A percentile compares a stretch with the other conserved stretches of the same genome.
Conservation (phyloP, 2,329 filamentous ascomycete species). For the Cladosporium sp. region DNA sequence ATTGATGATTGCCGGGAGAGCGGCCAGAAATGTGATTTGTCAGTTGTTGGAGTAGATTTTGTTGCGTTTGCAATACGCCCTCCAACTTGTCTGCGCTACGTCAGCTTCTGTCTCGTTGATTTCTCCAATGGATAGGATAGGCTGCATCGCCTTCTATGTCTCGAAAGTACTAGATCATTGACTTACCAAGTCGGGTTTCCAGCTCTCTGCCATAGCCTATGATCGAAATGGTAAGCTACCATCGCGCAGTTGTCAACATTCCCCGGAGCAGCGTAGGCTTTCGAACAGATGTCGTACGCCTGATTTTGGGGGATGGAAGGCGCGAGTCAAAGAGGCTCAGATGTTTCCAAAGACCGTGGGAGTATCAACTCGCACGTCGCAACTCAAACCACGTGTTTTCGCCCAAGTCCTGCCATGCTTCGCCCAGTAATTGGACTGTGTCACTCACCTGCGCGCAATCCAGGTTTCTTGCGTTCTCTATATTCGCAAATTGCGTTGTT, state of each 20-base stretch:
- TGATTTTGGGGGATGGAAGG: not conserved
- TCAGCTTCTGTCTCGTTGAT: constrained; percentile 8
- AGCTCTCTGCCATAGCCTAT: constrained; percentile 60
- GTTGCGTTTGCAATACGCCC: constrained; percentile 47
- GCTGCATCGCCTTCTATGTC: not conserved
- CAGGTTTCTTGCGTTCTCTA: constrained; percentile 70
- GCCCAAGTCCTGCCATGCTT: not conserved
- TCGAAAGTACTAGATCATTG: not conserved
- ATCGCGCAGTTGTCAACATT: not conserved
- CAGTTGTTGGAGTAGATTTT: constrained; percentile 50
- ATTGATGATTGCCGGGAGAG: constrained; percentile 12
- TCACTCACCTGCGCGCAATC: constrained; percentile 45
- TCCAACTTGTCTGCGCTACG: constrained; percentile 48
- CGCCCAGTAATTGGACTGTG: not conserved
- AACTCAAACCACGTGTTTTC: not conserved
- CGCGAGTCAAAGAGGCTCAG: not conserved
- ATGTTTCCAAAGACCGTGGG: not conserved
- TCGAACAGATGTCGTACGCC: not conserved
- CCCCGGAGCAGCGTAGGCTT: not conserved
- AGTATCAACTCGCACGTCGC: not conserved
- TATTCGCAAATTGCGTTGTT: constrained; percentile 70
- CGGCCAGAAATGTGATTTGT: constrained; percentile 28
- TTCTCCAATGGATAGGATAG: not conserved
- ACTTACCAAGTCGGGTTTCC: constrained; percentile 59
- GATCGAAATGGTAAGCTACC: not conserved